Conservation (phyloP, 805 yeast genomes). For the Ogataea pignaliae region DNA sequence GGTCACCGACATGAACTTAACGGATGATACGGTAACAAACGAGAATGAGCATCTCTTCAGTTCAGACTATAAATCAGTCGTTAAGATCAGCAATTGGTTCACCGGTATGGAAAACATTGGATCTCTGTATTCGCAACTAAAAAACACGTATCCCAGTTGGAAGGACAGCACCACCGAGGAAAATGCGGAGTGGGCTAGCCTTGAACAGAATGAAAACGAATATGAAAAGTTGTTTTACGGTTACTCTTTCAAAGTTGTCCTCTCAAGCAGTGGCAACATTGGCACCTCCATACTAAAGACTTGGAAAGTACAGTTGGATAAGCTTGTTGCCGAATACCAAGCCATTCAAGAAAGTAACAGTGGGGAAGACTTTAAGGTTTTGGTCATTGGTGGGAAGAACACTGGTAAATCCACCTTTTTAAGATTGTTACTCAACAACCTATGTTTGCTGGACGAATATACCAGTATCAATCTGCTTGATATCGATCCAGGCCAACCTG, state of each 20-base stretch:
- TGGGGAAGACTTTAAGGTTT: constrained; percentile 19
- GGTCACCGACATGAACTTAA: constrained; percentile 28
- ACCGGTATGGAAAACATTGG: constrained; percentile 47
- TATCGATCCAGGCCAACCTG: constrained; percentile 88
- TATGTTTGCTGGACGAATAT: constrained; percentile 26
- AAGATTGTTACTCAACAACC: constrained; percentile 47
- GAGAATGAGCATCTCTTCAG: constrained; percentile 37
- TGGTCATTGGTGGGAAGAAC: constrained; percentile 63
- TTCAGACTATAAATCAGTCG: constrained; percentile 39
- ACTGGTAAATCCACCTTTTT: constrained; percentile 79
- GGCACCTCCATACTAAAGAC: constrained; percentile 23
- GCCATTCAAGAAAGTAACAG: not conserved
- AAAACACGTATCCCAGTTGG: constrained; percentile 33
- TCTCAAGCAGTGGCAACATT: constrained; percentile 21
- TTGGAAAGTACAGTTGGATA: constrained; percentile 22
- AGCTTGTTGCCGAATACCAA: constrained; percentile 10
- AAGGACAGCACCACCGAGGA: constrained; percentile 1
- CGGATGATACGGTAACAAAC: constrained; percentile 25
- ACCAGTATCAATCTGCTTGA: constrained; percentile 51
- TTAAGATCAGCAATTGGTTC: constrained; percentile 31
- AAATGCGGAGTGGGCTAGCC: constrained; percentile 1
- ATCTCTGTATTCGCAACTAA: constrained; percentile 39
- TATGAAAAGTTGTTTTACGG: constrained; percentile 24
- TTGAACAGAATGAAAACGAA: constrained; percentile 4
- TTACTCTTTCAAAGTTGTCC: constrained; percentile 36